A percentile compares a stretch with the other conserved stretches of the same genome.
Conservation (phyloP, 75 land plant species). For the Gnetum montanum region DNA sequence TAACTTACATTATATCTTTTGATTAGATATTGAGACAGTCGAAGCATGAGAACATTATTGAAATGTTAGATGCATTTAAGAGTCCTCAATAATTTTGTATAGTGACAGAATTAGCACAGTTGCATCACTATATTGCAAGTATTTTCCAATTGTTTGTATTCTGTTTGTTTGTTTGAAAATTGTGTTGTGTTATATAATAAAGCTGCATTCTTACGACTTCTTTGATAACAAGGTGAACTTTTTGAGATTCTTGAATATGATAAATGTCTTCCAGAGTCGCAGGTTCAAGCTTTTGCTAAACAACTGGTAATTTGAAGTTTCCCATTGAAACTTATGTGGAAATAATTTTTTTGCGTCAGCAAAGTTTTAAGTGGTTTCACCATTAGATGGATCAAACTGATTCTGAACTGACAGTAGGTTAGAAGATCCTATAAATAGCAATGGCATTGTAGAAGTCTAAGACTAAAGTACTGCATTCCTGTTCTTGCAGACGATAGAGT, state of each 20-base stretch:
- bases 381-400: too few species aligned
- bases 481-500: too few species aligned
- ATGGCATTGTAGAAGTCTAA: too few species aligned
- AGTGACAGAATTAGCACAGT: conserved; percentile 96
- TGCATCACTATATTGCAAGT: neutral
- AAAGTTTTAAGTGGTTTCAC: too few species aligned
- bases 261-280: conserved; percentile 90
- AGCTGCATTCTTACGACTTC: neutral
- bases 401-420: too few species aligned
- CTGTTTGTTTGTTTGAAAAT: neutral
- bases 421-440: too few species aligned
- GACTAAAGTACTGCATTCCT: too few species aligned
- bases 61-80: conserved; percentile 97
- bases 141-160: neutral
- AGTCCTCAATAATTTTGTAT: conserved; percentile 96
- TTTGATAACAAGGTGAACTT: conserved; percentile 69
- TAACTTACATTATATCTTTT: too few species aligned
- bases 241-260: conserved; percentile 99
- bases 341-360: too few species aligned
- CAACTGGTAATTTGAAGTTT: conserved; percentile 83
- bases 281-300: conserved; percentile 97
- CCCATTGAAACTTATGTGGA: too few species aligned
- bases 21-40: conserved; percentile 82
- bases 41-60: conserved; percentile 96
- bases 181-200: neutral